phyloP scores from a whole-genome alignment of 192 early-diverging fungal species.

The Dimargaris xerosporica region DNA sequence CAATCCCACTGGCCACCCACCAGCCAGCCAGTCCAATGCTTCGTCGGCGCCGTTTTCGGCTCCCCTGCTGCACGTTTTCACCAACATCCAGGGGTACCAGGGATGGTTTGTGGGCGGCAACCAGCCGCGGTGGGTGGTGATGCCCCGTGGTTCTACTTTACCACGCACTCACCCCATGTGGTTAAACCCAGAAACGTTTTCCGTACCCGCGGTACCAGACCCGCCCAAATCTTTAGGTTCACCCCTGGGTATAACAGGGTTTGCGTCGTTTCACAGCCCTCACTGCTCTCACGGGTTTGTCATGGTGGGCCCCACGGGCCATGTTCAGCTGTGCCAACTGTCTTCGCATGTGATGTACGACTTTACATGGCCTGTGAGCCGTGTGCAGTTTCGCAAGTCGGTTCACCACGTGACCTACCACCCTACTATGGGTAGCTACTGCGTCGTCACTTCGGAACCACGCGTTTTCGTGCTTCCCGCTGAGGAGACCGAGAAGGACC shows the following conservation, averaged over 20 bases:
- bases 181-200: slow-evolving; percentile 20
- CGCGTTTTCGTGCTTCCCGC: slow-evolving; percentile 50
- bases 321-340: slow-evolving; percentile 17
- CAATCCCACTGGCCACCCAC: background rate
- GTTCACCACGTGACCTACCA: slow-evolving; percentile 74
- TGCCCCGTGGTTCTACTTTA: background rate
- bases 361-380: slow-evolving; percentile 27
- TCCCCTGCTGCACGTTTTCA: background rate
- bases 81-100: background rate
- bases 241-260: background rate
- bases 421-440: slow-evolving; percentile 65
- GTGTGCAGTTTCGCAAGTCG: slow-evolving; percentile 27
- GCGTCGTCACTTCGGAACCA: slow-evolving; percentile 49
- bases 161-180: slow-evolving; percentile 3
- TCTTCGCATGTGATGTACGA: slow-evolving; percentile 24
- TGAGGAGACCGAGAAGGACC: slow-evolving; percentile 41
- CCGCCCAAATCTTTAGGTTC: background rate
- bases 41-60: no score
- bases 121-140: background rate
- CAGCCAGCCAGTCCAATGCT: no score
- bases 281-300: slow-evolving; percentile 24
- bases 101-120: background rate
- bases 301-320: slow-evolving; percentile 22
- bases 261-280: background rate
- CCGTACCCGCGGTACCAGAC: background rate